Evolutionary conservation across 148 eudicot genomes (phyloP).

Genomic region (Bassia scoparia): DNA sequence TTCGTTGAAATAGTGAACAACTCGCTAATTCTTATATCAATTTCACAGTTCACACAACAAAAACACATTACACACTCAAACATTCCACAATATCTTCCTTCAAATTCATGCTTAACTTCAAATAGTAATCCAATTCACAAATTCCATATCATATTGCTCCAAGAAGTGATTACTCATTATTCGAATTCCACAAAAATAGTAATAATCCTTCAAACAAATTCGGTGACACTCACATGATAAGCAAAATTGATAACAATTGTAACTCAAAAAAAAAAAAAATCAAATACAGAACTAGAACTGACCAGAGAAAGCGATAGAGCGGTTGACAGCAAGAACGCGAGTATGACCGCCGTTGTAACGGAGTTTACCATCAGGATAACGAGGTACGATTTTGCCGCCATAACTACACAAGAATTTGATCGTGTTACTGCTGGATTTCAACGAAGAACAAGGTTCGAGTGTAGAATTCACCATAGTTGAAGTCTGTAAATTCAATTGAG

Average conservation of each 20-base stretch:
- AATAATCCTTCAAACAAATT: background rate
- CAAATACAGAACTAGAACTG: slow-evolving; percentile 5
- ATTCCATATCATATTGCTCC: too few relatives aligned
- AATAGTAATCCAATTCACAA: too few relatives aligned
- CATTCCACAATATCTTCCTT: too few relatives aligned
- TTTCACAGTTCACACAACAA: background rate
- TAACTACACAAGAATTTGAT: slow-evolving; percentile 80
- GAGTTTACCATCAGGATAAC: slow-evolving; percentile 72
- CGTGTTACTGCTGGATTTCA: slow-evolving; percentile 20
- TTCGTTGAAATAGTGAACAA: background rate
- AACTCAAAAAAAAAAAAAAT: background rate
- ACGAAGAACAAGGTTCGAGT: background rate
- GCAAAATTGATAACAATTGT: background rate
- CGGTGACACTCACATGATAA: background rate
- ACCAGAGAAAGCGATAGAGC: slow-evolving; percentile 66
- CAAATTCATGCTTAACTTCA: too few relatives aligned
- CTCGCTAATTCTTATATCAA: background rate
- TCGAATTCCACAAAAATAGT: too few relatives aligned
- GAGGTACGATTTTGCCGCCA: slow-evolving; percentile 83
- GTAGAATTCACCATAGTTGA: slow-evolving; percentile 11
- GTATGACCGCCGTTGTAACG: slow-evolving; percentile 87
- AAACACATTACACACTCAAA: background rate
- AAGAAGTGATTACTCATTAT: too few relatives aligned
- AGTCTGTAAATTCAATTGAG: too few relatives aligned
- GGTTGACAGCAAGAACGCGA: slow-evolving; percentile 64